Evolutionary conservation across 1,284 basidiomycete species (phyloP).

Genomic region (Naganishia albida): DNA sequence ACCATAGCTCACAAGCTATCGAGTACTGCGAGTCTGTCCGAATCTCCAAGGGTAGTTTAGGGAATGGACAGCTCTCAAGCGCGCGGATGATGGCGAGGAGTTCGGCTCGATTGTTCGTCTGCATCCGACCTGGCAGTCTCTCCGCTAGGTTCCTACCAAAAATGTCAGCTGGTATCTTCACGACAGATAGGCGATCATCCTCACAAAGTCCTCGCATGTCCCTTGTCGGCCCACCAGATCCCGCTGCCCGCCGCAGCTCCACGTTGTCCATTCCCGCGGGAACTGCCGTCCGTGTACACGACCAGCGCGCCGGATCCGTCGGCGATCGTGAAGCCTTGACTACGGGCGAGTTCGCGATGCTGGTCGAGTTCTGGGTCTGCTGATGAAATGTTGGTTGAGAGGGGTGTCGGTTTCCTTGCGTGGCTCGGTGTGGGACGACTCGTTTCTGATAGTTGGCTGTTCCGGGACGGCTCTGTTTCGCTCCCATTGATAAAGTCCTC

Average conservation of each 20-base stretch:
- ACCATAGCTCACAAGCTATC: constrained; percentile 45
- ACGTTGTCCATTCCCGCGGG: constrained; percentile 46
- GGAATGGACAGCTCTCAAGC: constrained; percentile 50
- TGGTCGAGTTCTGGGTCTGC: constrained; percentile 34
- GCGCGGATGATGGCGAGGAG: constrained; percentile 53
- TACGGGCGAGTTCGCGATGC: constrained; percentile 18
- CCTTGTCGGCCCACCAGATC: constrained; percentile 48
- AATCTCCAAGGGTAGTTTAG: constrained; percentile 52
- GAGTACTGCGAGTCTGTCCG: constrained; percentile 54
- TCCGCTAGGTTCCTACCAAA: constrained; percentile 45
- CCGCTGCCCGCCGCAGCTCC: constrained; percentile 50
- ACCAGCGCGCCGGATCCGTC: constrained; percentile 39
- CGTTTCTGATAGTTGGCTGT: neutral
- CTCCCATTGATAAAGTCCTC: constrained; percentile 36
- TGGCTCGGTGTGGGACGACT: neutral
- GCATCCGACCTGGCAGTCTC: constrained; percentile 48
- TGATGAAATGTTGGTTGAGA: neutral
- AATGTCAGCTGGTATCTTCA: neutral
- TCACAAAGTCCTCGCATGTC: constrained; percentile 39
- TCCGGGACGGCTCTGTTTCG: neutral
- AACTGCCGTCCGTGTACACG: constrained; percentile 52
- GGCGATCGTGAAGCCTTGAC: constrained; percentile 18
- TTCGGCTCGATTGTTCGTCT: constrained; percentile 56
- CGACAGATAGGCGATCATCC: neutral
- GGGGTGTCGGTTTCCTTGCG: too few relatives aligned